Base-by-base conservation (phyloP, 768 basidiomycete species). In the Favolaschia claudopus region DNA sequence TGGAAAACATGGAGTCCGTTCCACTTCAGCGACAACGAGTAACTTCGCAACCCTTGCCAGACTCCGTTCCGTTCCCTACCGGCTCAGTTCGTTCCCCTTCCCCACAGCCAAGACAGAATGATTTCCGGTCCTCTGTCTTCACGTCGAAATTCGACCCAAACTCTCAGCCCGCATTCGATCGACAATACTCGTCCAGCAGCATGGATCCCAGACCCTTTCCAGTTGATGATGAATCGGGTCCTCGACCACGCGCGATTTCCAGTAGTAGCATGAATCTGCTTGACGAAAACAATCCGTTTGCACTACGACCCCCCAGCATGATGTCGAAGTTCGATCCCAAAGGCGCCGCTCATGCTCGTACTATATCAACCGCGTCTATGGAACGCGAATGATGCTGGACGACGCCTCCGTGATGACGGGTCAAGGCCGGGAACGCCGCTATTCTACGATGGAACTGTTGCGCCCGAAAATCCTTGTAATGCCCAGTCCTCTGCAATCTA, bases 381-480 rank as follows among this genome's bases (percentile, higher is more conserved):
- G 89, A 86, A 7, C 91, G 27, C 83, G 83, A 42, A 78, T 87
- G 67, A 76, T 88, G 52, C 73, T 85, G 36, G 87, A 88, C 54
- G 79, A 69, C 53, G 68, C 70, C 37, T 82, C 80, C 19, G 67
- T 79, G 28, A 74, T 77, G 70, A 79, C 79, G 44, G 77, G 74
- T 31, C 73, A 66, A 48, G 77, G 72, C 33, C 79, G 77, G 46
- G 83, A 87, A 38, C 84, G 87, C 33, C 86, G 81, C 19, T 88
- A 86, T 67, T 93, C 92, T 10, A 89, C 90, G 13, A 64, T 89
- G 55, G 92, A 95, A 29, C 78, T 96, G 39, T 80, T 96, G 65
- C 83, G 95, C 20, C 95, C 95, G 1, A 95, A 95, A 72, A 82
- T 95, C n/a, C 87, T 97, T 40, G 87, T 97, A 60, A 96, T 97